Evolutionary conservation across 2,329 filamentous ascomycete species (phyloP), one percentile per base, ranked within the genome.

Genomic region (Fusarium domesticum): DNA sequence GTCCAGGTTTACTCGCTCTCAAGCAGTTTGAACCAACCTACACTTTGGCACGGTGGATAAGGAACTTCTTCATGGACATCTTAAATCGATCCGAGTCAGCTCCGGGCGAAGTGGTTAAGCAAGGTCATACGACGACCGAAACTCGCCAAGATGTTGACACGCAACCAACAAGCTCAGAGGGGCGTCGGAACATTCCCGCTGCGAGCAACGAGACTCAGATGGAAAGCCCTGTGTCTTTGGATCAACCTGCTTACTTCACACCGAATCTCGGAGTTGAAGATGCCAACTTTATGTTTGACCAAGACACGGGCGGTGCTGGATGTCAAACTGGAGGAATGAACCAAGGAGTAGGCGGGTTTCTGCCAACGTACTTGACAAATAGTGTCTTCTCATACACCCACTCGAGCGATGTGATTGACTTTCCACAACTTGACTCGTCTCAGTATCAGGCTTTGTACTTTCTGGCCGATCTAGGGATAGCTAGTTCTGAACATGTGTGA

Each of bases 361-460:
- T 43, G 48, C 48, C 48, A 1, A 18, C 34, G 0, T 51, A 18
- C 3, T 1, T 51, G 8, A 35, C 37, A 1, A 51, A 17, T 0
- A 48, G 48, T 18, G 35, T 48, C 2, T 51, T 51, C 4, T 51
- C 48, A 0, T 32, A 18, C 0, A 17, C 17, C 4, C 23, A 38
- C 8, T 23, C 19, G 0, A 28, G 31, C 2, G 34, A 37, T 1
- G 15, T n/a, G 1, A 20, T 51, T 6, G 48, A 51, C 8, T 51
- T 51, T 1, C 48, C 48, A 6, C 48, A 51, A 6, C 43, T 48
- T 4, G 39, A 51, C 6, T 47, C 48, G 0, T 25, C 36, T 1
- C 48, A 51, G 18, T 51, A 51, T 11, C 48, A 51, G 6, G 48
- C 48, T 0, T 35, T 51, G 33, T 43, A 51, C 15, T 51, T 51